These are phyloP conservation scores for Glycine tomentella DNA, from an alignment of 306 rosid species.

Conservation along the genomic window DNA sequence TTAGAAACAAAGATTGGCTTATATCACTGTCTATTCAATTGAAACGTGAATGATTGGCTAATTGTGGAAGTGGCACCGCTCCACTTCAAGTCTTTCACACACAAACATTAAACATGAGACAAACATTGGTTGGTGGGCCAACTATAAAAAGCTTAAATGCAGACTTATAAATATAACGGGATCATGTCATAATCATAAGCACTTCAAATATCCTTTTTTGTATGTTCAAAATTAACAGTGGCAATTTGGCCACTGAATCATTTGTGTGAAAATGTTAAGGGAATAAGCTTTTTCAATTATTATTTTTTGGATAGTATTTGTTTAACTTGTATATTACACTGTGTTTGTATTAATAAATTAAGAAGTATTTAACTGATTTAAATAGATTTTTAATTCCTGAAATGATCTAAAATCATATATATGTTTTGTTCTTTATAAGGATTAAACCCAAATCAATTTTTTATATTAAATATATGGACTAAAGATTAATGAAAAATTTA, in stretches of 20 bases:
- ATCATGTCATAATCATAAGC: too few species aligned
- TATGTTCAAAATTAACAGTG: too few species aligned
- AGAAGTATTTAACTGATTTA: not conserved
- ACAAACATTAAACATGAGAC: not conserved
- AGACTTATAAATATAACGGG: too few species aligned
- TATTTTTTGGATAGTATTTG: not conserved
- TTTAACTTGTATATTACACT: not conserved
- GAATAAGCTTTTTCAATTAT: not conserved
- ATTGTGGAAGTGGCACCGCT: slow-evolving; percentile 28
- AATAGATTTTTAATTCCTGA: not conserved
- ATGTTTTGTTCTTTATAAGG: too few species aligned
- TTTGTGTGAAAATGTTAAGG: not conserved
- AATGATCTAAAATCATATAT: too few species aligned
- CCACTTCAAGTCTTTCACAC: slow-evolving; percentile 6
- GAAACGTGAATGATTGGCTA: not conserved
- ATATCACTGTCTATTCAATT: not conserved
- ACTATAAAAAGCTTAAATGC: too few species aligned
- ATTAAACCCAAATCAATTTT: too few species aligned
- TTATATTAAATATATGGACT: not conserved
- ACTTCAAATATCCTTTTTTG: too few species aligned
- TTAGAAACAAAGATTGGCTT: not conserved
- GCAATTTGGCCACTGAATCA: too few species aligned
- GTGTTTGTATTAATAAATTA: not conserved
- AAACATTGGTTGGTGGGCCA: not conserved
- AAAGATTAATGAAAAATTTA: not conserved